phyloP scores from a whole-genome alignment of 164 flowering plant genomes.

The Houttuynia cordata region DNA sequence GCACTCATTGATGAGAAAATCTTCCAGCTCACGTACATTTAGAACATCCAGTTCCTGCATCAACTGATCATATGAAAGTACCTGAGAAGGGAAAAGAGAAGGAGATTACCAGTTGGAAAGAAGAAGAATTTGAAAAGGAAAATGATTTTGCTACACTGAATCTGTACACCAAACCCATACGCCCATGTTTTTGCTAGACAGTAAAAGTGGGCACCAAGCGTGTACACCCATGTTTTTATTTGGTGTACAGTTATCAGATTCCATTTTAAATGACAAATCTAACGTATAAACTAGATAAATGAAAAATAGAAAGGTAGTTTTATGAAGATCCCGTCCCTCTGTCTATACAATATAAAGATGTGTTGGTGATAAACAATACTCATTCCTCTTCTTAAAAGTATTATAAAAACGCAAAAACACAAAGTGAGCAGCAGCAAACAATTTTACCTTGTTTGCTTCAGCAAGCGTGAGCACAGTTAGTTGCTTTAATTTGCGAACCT shows the following conservation, averaged over 20 bases:
- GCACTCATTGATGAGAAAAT: constrained; percentile 95
- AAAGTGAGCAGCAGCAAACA: neutral
- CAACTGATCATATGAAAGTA: constrained; percentile 77
- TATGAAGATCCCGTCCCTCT: no score
- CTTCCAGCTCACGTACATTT: constrained; percentile 97
- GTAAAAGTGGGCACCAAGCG: no score
- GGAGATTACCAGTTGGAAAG: neutral
- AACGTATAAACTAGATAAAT: no score
- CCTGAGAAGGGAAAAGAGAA: constrained; percentile 26
- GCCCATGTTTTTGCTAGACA: no score
- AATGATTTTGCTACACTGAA: neutral
- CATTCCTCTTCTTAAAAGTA: neutral
- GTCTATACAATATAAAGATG: no score
- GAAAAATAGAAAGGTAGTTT: no score
- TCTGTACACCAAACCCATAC: no score
- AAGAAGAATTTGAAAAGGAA: neutral
- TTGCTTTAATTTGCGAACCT: constrained; percentile 83
- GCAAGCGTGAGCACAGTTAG: constrained; percentile 85
- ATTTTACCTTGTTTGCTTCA: constrained; percentile 34
- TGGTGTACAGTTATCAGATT: no score
- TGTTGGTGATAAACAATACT: neutral
- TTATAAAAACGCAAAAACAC: neutral
- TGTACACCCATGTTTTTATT: no score
- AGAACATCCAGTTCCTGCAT: constrained; percentile 81
- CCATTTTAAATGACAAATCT: no score